A percentile compares a stretch with the other conserved stretches of the same genome.
Conservation (phyloP, 306 rosid species). For the Cucurbita argyrosperma region DNA sequence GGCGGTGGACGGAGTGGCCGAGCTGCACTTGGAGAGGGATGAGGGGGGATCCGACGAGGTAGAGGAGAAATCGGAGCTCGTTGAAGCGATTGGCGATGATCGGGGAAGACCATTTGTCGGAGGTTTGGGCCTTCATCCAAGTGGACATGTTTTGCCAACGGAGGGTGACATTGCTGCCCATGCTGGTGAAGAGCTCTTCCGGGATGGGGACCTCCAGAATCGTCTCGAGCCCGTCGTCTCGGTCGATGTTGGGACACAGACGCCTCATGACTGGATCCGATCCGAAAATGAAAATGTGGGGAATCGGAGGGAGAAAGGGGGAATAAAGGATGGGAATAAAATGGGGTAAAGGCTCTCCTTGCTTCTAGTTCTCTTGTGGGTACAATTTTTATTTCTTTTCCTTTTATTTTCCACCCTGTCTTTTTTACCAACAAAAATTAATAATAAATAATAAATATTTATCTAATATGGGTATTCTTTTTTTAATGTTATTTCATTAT, state of each 20-base stretch:
- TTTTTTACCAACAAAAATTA: too few species aligned
- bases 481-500: too few species aligned
- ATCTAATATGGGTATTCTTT: too few species aligned
- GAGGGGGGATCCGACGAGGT: conserved; percentile 92
- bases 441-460: too few species aligned
- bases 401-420: too few species aligned
- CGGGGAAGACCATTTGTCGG: conserved; percentile 56
- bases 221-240: conserved; percentile 82
- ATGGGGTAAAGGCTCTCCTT: too few species aligned
- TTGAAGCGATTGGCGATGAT: conserved; percentile 48
- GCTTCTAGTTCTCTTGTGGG: too few species aligned
- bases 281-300: too few species aligned
- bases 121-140: conserved; percentile 83
- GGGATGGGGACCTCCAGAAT: conserved; percentile 90
- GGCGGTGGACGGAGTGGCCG: conserved; percentile 69
- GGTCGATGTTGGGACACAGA: conserved; percentile 76
- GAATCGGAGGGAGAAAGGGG: too few species aligned
- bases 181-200: conserved; percentile 70
- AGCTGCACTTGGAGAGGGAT: conserved; percentile 89
- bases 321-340: too few species aligned
- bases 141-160: conserved; percentile 76
- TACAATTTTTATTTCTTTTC: too few species aligned
- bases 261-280: conserved; percentile 26
- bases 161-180: conserved; percentile 53
- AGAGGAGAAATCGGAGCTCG: conserved; percentile 72